Percentiles rank a stretch among this genome's conserved stretches.
These are phyloP conservation scores for Malbranchea cinnamomea DNA, from an alignment of 2,329 filamentous ascomycete genomes.

Conservation along the genomic window DNA sequence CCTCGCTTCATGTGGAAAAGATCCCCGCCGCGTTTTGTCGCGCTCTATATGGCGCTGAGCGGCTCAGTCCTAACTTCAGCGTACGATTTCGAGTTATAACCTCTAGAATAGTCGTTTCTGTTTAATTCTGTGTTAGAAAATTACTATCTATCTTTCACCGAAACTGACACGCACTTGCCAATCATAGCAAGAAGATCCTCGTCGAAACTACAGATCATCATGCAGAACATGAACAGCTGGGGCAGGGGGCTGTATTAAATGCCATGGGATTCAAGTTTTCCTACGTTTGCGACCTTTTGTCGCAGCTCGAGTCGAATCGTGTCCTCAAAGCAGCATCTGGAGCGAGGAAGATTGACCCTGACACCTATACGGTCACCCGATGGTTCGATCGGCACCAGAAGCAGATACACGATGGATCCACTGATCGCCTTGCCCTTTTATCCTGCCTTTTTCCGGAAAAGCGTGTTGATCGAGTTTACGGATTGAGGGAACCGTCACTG, in stretches of 20 bases:
- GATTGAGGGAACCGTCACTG: conserved; percentile 46
- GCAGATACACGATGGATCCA: conserved; percentile 41
- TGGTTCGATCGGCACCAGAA: conserved; percentile 58
- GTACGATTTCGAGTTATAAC: too few species aligned
- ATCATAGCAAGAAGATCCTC: too few species aligned
- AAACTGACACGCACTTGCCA: neutral
- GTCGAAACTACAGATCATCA: too few species aligned
- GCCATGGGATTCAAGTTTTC: conserved; percentile 42
- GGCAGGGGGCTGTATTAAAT: conserved; percentile 7
- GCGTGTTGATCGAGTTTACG: conserved; percentile 64
- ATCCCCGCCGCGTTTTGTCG: too few species aligned
- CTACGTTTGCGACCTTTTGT: conserved; percentile 59
- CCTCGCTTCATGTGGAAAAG: too few species aligned
- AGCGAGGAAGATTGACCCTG: conserved; percentile 17
- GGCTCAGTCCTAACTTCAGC: too few species aligned
- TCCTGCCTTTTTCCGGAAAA: conserved; percentile 64
- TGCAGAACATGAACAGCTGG: too few species aligned
- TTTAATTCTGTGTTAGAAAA: too few species aligned
- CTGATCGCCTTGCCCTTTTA: conserved; percentile 49
- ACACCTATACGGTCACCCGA: conserved; percentile 34
- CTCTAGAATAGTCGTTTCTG: too few species aligned
- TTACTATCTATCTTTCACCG: too few species aligned
- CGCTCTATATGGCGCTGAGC: too few species aligned
- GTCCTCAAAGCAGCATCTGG: conserved; percentile 19
- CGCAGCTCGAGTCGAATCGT: conserved; percentile 44